These are phyloP conservation scores for Sisymbrium irio DNA, from an alignment of 345 rosid species.

Conservation along the genomic window DNA sequence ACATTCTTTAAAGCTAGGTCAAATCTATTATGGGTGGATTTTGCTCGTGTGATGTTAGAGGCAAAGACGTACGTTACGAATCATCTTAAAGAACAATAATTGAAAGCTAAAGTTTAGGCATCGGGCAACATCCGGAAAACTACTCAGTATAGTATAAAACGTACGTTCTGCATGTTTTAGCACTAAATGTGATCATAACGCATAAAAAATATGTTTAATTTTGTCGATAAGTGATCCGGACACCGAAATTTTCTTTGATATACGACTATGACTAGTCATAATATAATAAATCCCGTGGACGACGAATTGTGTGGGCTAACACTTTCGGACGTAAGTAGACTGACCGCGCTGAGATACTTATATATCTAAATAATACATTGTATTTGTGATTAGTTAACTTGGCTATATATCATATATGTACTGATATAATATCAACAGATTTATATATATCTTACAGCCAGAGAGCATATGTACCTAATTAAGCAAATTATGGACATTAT, in stretches of 20 bases:
- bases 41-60: not conserved
- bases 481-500: not conserved
- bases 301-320: not conserved
- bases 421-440: not conserved
- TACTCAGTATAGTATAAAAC: not conserved
- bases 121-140: not conserved
- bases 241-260: not conserved
- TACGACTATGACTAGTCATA: constrained; percentile 21
- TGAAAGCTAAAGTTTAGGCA: not conserved
- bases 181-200: not conserved
- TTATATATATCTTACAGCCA: not conserved
- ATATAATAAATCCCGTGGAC: not conserved
- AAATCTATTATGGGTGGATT: not conserved
- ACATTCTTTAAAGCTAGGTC: constrained; percentile 19
- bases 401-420: not conserved
- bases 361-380: not conserved
- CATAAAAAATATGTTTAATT: not conserved
- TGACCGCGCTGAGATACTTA: not conserved
- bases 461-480: not conserved
- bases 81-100: constrained; percentile 6
- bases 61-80: not conserved
- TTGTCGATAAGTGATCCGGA: not conserved
- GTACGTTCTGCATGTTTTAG: not conserved
- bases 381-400: not conserved
- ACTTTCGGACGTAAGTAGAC: constrained; percentile 7